Evolutionary conservation across 345 rosid species (phyloP), one percentile per base, ranked within the genome.

Genomic region (Lumnitzera racemosa): DNA sequence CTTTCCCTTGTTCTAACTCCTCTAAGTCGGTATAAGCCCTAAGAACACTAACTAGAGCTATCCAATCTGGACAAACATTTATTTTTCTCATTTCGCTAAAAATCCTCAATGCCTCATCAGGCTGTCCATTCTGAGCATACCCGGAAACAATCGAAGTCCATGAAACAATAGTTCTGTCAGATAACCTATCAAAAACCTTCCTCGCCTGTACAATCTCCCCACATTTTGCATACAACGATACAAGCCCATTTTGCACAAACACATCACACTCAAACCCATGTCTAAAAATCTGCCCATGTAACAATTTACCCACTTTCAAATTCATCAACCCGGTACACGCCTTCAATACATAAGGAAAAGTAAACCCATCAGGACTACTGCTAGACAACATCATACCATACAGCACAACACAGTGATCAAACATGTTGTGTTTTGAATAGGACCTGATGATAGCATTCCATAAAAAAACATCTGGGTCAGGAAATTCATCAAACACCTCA

Each of bases 101-200:
- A 53, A 59, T 46, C 43, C 24, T 47, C 53, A 66, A 53, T 53
- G 70, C 63, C 53, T 66, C 70, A 24, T 47, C 36, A 12, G 64
- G 64, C 53, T 50, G 64, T 55, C 70, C 70, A 4, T 66, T 66
- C 31, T 66, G 70, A 66, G 64, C 67, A 53, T 74, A 83, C 84
- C 90, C 82, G 56, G 76, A 80, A 36, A 83, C 78, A 72, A 89
- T 77, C 62, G 70, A 71, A 64, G 78, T 80, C 88, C 92, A 89
- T 0, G 81, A 31, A 61, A 88, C 85, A 65, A 83, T 56, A 27
- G 81, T 91, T 57, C 79, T 63, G 0, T 72, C 73, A 47, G 82
- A 56, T 78, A 85, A 79, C 70, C 66, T 79, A 55, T 83, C 87
- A 61, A 83, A 88, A 82, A 74, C 49, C 20, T 63, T 61, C 27